These are phyloP conservation scores for Geranium brycei DNA, from an alignment of 345 rosid genomes.

Conservation along the genomic window DNA sequence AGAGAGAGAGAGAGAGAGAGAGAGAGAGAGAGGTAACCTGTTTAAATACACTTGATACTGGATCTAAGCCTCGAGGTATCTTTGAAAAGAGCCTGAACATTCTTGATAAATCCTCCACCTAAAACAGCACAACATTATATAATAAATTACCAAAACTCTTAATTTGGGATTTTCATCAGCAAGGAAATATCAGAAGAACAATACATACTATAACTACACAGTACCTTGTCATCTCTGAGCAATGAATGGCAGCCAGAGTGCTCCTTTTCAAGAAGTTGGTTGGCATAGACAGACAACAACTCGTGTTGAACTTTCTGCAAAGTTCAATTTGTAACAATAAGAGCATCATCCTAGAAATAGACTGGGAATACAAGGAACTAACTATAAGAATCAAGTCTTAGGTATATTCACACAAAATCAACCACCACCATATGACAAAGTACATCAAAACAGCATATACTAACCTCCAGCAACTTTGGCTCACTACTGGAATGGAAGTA, in stretches of 20 bases:
- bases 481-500: constrained; percentile 84
- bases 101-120: constrained; percentile 94
- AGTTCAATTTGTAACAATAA: background rate
- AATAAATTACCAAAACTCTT: background rate
- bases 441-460: constrained; percentile 10
- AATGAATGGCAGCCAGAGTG: constrained; percentile 79
- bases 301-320: constrained; percentile 86
- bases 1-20: constrained; percentile 2
- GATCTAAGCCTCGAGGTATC: constrained; percentile 65
- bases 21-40: constrained; percentile 35
- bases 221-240: constrained; percentile 87
- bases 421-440: background rate
- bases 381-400: background rate
- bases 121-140: constrained; percentile 2
- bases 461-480: constrained; percentile 80
- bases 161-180: background rate
- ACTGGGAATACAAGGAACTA: background rate
- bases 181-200: background rate
- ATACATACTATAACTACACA: background rate
- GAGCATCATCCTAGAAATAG: background rate
- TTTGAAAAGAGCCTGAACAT: constrained; percentile 84
- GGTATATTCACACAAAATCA: background rate
- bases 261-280: constrained; percentile 73
- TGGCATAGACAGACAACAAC: constrained; percentile 51
- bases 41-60: constrained; percentile 70